Base-by-base conservation (phyloP, 2,329 filamentous ascomycete genomes). In the Coleophoma crateriformis region DNA sequence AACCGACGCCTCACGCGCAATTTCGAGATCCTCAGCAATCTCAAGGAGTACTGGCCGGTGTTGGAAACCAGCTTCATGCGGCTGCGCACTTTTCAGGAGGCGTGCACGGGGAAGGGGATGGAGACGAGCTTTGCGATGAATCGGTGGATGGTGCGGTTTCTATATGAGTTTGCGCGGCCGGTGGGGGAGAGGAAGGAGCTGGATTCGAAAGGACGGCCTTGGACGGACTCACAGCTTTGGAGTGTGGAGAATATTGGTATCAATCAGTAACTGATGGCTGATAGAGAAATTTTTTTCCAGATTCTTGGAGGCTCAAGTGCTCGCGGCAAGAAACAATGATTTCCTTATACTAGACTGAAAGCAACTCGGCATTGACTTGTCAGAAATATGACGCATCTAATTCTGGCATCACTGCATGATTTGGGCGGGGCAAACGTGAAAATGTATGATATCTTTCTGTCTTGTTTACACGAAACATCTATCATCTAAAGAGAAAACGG, bases 1-100 rank as follows among this genome's bases (percentile, higher is more conserved):
- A 64, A 65, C 32, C 51, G 49, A 10, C 62, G 67, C 7, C 61
- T 76, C 1, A 71, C 72, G 52, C 61, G 61, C 17, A 76, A 76
- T 49, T 76, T 76, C 49, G 62, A 68, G 51, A 68, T 71, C 15
- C 57, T 76, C n/a, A 66, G 68, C 1, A 57, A 64, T 6, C 53
- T 77, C 33, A 59, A 68, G 33, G 60, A 56, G 2, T 70, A 68
- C 48, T 76, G 72, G 72, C 67, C 70, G 0, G 67, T 62, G 8
- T 57, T 69, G 4, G 68, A 71, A 48, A 54, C 65, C 3, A 64
- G 62, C 52, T 67, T 73, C 52, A 63, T 63, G 10, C 63, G 71
- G 0, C 61, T 75, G 3, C 60, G 66, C 43, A 63, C 65, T 2
- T 74, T 74, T 51, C 71, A 74, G 49, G 62, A 69, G 41, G 68